Conservation (phyloP, 371 early-diverging fungal species). For the Mucor irregularis region DNA sequence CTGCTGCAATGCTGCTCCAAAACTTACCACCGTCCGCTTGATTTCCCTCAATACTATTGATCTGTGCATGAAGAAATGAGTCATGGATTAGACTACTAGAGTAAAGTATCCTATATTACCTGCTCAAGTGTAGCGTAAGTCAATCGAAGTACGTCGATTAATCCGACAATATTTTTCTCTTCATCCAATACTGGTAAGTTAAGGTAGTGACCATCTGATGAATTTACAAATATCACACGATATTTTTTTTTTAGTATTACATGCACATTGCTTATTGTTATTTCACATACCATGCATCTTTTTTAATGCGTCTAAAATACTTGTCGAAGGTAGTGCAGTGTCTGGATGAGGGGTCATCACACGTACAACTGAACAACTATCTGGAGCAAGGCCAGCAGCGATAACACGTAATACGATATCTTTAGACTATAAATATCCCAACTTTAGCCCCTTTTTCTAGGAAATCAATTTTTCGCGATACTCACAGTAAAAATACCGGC, state of each 20-base stretch:
- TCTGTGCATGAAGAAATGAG: constrained; percentile 4
- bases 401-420: constrained; percentile 96
- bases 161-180: constrained; percentile 74
- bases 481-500: constrained; percentile 95
- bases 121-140: constrained; percentile 84
- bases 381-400: constrained; percentile 90
- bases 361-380: constrained; percentile 88
- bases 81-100: background rate
- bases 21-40: constrained; percentile 52
- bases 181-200: constrained; percentile 94
- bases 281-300: constrained; percentile 82
- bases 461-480: no score
- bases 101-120: constrained; percentile 23
- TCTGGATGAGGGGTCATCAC: constrained; percentile 99
- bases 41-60: constrained; percentile 44
- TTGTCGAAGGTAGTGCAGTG: constrained; percentile 79
- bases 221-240: background rate
- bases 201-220: constrained; percentile 89
- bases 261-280: background rate
- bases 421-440: constrained; percentile 42
- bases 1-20: constrained; percentile 45
- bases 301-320: constrained; percentile 92
- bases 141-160: constrained; percentile 92
- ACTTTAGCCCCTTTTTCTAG: no score
- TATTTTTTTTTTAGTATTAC: background rate